These are phyloP conservation scores for Psilocybe tampanensis DNA, from an alignment of 768 basidiomycete genomes.

Conservation along the genomic window DNA sequence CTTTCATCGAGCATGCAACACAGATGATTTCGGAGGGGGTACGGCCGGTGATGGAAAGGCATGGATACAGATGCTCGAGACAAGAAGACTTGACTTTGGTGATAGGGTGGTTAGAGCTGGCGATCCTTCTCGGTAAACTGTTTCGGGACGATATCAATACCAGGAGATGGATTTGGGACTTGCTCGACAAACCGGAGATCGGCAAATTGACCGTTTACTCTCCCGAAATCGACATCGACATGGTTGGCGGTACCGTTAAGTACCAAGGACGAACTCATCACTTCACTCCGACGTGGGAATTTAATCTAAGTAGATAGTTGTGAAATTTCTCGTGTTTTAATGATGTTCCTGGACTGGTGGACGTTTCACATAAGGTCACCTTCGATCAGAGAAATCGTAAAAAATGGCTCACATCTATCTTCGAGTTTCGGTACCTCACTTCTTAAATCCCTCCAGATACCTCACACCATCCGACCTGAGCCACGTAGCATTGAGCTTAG, in stretches of 20 bases:
- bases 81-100: not conserved
- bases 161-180: not conserved
- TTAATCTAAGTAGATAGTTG: too few species aligned
- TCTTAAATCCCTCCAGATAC: too few species aligned
- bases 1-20: not conserved
- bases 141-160: not conserved
- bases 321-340: too few species aligned
- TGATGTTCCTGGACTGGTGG: too few species aligned
- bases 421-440: too few species aligned
- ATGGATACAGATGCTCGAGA: not conserved
- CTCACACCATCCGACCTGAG: too few species aligned
- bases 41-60: not conserved
- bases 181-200: not conserved
- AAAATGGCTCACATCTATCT: too few species aligned
- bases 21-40: not conserved
- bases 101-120: not conserved
- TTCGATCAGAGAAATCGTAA: too few species aligned
- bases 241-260: not conserved
- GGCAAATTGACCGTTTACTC: not conserved
- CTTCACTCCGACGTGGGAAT: not conserved
- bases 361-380: too few species aligned
- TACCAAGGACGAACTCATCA: not conserved
- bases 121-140: not conserved
- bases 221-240: not conserved
- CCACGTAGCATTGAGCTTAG: too few species aligned